Percentiles rank a stretch among this genome's conserved stretches.
Evolutionary conservation across 768 basidiomycete species (phyloP).

Genomic region (Hygrophoropsis aurantiaca): DNA sequence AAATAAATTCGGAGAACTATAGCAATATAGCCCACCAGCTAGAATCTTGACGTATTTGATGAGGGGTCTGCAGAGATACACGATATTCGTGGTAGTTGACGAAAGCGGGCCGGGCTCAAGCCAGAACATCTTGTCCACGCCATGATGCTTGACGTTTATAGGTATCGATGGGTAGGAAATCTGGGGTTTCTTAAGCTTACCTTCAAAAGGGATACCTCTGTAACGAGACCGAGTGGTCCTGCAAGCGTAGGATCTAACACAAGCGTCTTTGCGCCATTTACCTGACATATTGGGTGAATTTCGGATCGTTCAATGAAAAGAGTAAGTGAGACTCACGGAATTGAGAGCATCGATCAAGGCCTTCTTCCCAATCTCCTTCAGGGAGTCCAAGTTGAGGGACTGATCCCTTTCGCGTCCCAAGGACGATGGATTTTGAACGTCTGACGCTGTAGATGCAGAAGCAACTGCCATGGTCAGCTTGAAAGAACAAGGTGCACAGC

Average conservation of each 20-base stretch:
- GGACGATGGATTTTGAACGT: conserved; percentile 34
- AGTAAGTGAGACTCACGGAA: conserved; percentile 46
- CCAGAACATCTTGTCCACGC: conserved; percentile 99
- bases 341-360: conserved; percentile 85
- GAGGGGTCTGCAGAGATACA: conserved; percentile 89
- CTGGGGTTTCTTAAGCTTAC: too few species aligned
- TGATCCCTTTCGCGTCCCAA: conserved; percentile 36
- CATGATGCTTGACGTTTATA: conserved; percentile 76
- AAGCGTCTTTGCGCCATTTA: conserved; percentile 93
- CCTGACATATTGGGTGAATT: conserved; percentile 40
- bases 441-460: conserved; percentile 30
- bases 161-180: conserved; percentile 4
- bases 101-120: conserved; percentile 85
- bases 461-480: conserved; percentile 23
- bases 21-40: conserved; percentile 65
- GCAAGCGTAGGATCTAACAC: conserved; percentile 88
- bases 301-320: background rate
- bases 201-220: conserved; percentile 91
- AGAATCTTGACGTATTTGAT: conserved; percentile 87
- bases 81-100: conserved; percentile 82
- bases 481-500: conserved; percentile 23
- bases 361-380: conserved; percentile 79
- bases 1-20: background rate
- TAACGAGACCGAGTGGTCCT: conserved; percentile 92
- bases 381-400: conserved; percentile 54